Base-by-base conservation (phyloP, 495 filamentous ascomycete species). In the Extremus antarcticus region DNA sequence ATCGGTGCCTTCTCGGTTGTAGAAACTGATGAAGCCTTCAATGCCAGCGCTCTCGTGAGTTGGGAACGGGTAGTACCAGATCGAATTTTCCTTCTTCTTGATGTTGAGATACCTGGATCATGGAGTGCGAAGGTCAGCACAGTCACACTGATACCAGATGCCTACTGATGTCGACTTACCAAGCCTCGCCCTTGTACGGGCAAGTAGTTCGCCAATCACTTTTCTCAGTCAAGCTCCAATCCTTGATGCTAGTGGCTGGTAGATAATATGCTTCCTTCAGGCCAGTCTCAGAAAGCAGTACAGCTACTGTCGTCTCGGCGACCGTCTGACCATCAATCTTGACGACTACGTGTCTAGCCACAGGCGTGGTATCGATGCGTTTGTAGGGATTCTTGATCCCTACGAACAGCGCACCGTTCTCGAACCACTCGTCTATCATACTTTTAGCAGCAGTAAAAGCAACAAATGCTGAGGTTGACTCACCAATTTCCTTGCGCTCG, bases 311-410 rank as follows among this genome's bases (percentile, higher is more conserved):
- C 16, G 51, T 47, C 39, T 54, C 50, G 10, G 56, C 56, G 25
- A 58, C 56, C 10, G 47, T n/a, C 16, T 54, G 7, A 17, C 51
- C 51, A 25, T 54, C 56, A 49, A 58, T 25, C 24, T 54, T 55
- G 51, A 58, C 51, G 35, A 47, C 22, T 39, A 58, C 53, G 19
- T 58, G 50, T 17, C 19, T 21, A 2, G 56, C n/a, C 3, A 54
- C 39, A 29, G 56, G 29, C 13, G 3, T 24, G 22, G 43, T 54
- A 25, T 58, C 56, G 40, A 58, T 54, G 38, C 56, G 50, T 38
- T 58, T 58, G 56, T 46, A 58, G 4, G 51, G 51, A 51, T 55
- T 54, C 51, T 58, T 58, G 54, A 57, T 52, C 17, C 40, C 54
- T 3, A n/a, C 7, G 40, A 47, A 57, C 10, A 57, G 20, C 9